Evolutionary conservation across 495 filamentous ascomycete species (phyloP).

Genomic region (Tuber umbilicatum): DNA sequence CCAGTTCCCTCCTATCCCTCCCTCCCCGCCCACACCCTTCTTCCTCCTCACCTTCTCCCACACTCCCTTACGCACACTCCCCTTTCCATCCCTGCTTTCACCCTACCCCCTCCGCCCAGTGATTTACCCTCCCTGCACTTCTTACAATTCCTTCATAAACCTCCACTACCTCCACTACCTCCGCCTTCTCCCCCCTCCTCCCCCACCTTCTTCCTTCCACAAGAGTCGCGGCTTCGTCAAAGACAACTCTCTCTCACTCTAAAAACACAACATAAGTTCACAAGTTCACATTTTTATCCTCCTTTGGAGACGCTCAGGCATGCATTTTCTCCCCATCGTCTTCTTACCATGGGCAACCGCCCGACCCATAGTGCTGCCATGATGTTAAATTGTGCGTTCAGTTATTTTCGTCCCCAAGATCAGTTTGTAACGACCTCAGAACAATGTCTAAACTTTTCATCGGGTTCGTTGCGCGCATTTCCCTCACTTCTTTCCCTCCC

Average conservation of each 20-base stretch:
- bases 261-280: constrained; percentile 18
- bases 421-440: constrained; percentile 37
- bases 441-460: constrained; percentile 87
- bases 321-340: constrained; percentile 40
- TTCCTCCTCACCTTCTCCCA: constrained; percentile 20
- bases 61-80: constrained; percentile 24
- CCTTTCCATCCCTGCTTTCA: constrained; percentile 35
- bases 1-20: constrained; percentile 3
- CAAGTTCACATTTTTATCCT: constrained; percentile 29
- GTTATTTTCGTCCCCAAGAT: constrained; percentile 42
- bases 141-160: constrained; percentile 8
- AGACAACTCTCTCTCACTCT: constrained; percentile 18
- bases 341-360: constrained; percentile 39
- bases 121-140: constrained; percentile 9
- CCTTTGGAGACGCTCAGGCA: constrained; percentile 41
- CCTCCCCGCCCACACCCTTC: constrained; percentile 3
- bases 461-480: constrained; percentile 55
- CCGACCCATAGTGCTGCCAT: constrained; percentile 40
- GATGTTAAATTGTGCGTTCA: constrained; percentile 44
- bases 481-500: constrained; percentile 6
- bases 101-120: constrained; percentile 11
- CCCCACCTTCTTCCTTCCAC: constrained; percentile 18
- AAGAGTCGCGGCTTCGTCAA: constrained; percentile 8
- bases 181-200: constrained; percentile 17
- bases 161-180: constrained; percentile 13